A percentile compares a stretch with the other conserved stretches of the same genome.
phyloP scores from a whole-genome alignment of 179 eudicot genomes.

The Actinidia arguta region DNA sequence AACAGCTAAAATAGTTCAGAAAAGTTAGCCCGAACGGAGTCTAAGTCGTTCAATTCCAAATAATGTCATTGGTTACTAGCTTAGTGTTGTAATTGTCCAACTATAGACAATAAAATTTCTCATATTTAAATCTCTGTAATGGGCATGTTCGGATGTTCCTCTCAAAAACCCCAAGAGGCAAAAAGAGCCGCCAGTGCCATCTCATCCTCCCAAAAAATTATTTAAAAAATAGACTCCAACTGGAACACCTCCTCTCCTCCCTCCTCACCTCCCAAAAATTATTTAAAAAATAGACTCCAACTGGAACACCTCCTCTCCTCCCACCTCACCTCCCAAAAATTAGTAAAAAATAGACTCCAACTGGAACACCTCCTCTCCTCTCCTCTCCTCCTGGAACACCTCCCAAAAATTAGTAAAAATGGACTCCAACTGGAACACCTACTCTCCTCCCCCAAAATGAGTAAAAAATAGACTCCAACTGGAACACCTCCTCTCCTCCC shows the following conservation, averaged over 20 bases:
- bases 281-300: too few relatives aligned
- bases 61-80: neutral
- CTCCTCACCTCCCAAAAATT: too few relatives aligned
- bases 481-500: neutral
- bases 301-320: too few relatives aligned
- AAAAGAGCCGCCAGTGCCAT: slow-evolving; percentile 28
- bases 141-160: neutral
- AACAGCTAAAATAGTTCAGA: too few relatives aligned
- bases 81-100: neutral
- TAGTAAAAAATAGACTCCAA: neutral
- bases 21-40: too few relatives aligned
- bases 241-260: neutral
- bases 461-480: neutral
- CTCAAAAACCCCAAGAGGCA: slow-evolving; percentile 12
- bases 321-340: neutral
- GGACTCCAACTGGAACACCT: too few relatives aligned
- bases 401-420: too few relatives aligned
- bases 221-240: neutral
- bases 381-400: neutral
- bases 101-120: neutral
- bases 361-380: neutral
- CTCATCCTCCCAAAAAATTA: slow-evolving; percentile 24
- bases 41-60: neutral
- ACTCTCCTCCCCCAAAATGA: too few relatives aligned
- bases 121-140: too few relatives aligned